These are phyloP conservation scores for Platanus orientalis DNA, from an alignment of 164 flowering plant species.

Conservation along the genomic window DNA sequence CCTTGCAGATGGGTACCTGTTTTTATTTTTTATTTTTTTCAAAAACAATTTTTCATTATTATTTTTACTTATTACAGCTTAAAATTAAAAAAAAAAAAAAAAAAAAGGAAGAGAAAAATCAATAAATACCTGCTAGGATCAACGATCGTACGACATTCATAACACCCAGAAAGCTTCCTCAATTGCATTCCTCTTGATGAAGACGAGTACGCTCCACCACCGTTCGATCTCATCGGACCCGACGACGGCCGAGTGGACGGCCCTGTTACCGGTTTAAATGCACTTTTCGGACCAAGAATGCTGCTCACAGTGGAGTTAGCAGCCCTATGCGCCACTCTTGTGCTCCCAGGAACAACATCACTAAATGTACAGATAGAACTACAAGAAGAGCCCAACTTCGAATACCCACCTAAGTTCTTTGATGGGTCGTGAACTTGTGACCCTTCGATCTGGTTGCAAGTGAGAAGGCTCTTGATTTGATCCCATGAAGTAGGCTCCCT, in stretches of 20 bases:
- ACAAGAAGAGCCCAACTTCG: constrained; percentile 63
- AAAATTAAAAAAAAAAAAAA: too few relatives aligned
- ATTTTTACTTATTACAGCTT: too few relatives aligned
- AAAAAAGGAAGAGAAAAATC: too few relatives aligned
- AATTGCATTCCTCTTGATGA: constrained; percentile 33
- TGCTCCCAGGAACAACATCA: constrained; percentile 75
- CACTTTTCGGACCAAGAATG: constrained; percentile 48
- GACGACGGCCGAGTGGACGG: constrained; percentile 31
- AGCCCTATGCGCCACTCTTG: constrained; percentile 77
- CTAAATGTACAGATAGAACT: constrained; percentile 70
- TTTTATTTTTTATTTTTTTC: too few relatives aligned
- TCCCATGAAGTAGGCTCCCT: constrained; percentile 78
- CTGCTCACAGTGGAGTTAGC: constrained; percentile 79
- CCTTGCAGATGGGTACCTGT: constrained; percentile 61
- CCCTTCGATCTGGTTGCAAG: constrained; percentile 69
- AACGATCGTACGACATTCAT: constrained; percentile 32
- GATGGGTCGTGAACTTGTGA: constrained; percentile 62
- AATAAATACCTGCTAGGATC: too few relatives aligned
- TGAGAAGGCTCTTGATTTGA: constrained; percentile 76
- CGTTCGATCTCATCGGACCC: too few relatives aligned
- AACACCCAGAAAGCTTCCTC: constrained; percentile 38
- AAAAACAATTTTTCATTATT: too few relatives aligned
- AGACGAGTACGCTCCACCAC: too few relatives aligned
- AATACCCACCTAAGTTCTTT: constrained; percentile 25
- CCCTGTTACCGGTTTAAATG: constrained; percentile 28